Evolutionary conservation across 1,284 basidiomycete species (phyloP), one percentile per base, ranked within the genome.

Genomic region (Inonotus obliquus): DNA sequence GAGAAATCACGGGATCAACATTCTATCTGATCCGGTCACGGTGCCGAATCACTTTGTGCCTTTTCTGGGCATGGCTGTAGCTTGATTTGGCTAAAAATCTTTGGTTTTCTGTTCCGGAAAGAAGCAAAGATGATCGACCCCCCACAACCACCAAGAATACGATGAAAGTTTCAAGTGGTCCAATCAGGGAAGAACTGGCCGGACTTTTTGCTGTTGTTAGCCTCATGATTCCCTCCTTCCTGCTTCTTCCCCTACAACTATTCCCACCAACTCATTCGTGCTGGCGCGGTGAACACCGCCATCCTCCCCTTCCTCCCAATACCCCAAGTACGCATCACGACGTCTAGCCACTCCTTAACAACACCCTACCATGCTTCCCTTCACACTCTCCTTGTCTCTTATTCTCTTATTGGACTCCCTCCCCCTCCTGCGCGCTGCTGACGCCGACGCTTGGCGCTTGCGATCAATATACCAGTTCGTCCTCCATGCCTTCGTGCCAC

Each of bases 401-500:
- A 21, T 69, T 51, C 25, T 49, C 11, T 29, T 54, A 39, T 52
- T 55, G 25, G 25, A 19, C 19, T 41, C 47, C 29, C 25, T 44
- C 35, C 51, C 23, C 17, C 9, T 38, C 32, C 45, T 56, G 27
- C n/a, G 38, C 7, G 75, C 74, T 51, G 76, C 76, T 11, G 73
- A 72, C 47, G 76, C 76, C 14, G 75, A 74, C 35, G 68, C 76
- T 47, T 77, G 76, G 76, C 70, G 75, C 54, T 67, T 70, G 47
- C 75, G 75, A 37, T 77, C 76, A 14, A 76, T 77, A 35, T 77
- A 77, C 70, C 76, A 77, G 76, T 76, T 54, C 51, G 72, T 64
- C 1, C 13, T 48, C 23, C 23, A 4, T 10, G 27, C 7, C 1
- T 21, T 45, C 23, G 45, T 51, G 54, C 54, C 47, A 38, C 52